Evolutionary conservation across 164 flowering plant species (phyloP).

Genomic region (Kalanchoe fedtschenkoi): DNA sequence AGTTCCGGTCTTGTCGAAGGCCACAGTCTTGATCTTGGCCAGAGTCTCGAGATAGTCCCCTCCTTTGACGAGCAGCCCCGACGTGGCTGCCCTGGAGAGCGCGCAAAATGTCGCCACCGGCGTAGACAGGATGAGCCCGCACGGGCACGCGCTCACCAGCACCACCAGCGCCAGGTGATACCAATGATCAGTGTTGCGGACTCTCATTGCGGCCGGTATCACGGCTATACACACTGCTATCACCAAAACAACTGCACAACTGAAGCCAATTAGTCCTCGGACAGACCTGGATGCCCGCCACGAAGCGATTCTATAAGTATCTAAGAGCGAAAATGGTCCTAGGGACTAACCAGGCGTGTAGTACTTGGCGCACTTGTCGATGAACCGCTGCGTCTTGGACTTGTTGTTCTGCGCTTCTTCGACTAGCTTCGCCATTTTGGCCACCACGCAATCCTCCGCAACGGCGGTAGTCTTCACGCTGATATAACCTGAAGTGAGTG

Average conservation of each 20-base stretch:
- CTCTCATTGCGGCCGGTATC: slow-evolving; percentile 43
- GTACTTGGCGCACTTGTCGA: slow-evolving; percentile 64
- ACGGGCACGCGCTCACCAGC: slow-evolving; percentile 90
- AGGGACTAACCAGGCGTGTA: slow-evolving; percentile 71
- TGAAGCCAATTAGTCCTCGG: not conserved
- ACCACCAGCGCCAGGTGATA: slow-evolving; percentile 63
- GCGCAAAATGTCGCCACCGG: slow-evolving; percentile 89
- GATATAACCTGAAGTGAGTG: slow-evolving; percentile 45
- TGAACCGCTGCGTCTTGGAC: slow-evolving; percentile 53
- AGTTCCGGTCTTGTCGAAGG: slow-evolving; percentile 94
- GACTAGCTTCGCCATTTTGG: slow-evolving; percentile 86
- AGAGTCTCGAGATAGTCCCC: slow-evolving; percentile 73
- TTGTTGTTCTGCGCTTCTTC: slow-evolving; percentile 86
- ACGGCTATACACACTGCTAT: slow-evolving; percentile 39
- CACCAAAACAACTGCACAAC: slow-evolving; percentile 52
- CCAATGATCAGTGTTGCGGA: slow-evolving; percentile 45
- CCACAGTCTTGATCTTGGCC: slow-evolving; percentile 50
- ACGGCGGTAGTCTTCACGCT: slow-evolving; percentile 62
- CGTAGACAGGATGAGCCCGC: slow-evolving; percentile 85
- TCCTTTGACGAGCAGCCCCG: slow-evolving; percentile 77
- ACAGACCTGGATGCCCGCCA: not conserved
- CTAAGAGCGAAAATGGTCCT: not conserved
- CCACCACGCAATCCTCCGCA: slow-evolving; percentile 78
- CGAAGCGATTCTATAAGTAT: not conserved
- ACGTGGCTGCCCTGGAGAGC: slow-evolving; percentile 62